Evolutionary conservation across 345 rosid species (phyloP), one percentile per base, ranked within the genome.

Genomic region (Eucalyptus camaldulensis): DNA sequence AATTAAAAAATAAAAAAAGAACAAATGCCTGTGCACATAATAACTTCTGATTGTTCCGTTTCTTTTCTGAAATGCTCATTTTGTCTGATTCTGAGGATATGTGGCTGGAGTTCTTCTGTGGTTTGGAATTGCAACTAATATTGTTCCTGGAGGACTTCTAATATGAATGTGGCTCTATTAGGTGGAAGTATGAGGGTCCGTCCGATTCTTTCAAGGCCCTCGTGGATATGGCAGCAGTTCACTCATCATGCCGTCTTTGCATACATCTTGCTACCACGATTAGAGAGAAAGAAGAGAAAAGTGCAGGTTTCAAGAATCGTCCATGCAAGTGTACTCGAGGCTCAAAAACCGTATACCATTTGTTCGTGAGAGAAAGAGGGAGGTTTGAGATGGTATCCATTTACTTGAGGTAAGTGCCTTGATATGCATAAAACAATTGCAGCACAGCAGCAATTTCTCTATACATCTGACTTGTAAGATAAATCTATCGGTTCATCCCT

Each of bases 151-250:
- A 62, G 40, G 27, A 43, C 54, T 60, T 49, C 91, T 81, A 49
- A 49, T 44, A 65, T 89, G 45, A 37, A 37, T 86, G 21, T 69
- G 33, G 58, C 50, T 69, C 92, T 33, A 54, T 91, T 90, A 97
- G 99, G 93, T 98, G 99, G 99, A 98, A 98, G 92, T 94, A 95
- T 13, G 96, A 98, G 62, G 98, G 99, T n/a, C 99, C 99, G 45
- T 95, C 96, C 17, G 97, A 97, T 92, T 94, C 97, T 89, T 98
- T 97, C 93, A 98, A 96, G 93, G 99, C 99, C 88, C 97, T 98
- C 37, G 95, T 98, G 88, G 99, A 98, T 92, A 97, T 97, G 99
- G 96, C 99, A 49, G 97, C 96, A 8, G 99, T 97, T 43, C 99
- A 98, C 88, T 98, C 99, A 76, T 96, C 99, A n/a, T 98, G 99